These are phyloP conservation scores for Xerophyta viscosa DNA, from an alignment of 106 monocot species.

Conservation along the genomic window DNA sequence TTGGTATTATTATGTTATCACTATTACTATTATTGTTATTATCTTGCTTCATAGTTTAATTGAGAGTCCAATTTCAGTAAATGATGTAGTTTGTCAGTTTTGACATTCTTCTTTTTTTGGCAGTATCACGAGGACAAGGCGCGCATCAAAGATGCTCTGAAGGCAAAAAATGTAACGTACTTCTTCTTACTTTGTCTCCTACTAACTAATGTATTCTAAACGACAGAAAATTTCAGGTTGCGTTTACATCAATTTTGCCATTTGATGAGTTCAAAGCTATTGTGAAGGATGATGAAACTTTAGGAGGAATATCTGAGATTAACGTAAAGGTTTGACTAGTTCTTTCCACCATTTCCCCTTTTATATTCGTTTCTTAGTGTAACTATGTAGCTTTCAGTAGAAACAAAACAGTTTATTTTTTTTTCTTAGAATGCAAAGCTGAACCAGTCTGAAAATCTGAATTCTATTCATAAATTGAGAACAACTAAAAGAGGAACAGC, in stretches of 20 bases:
- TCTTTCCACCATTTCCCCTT: too few relatives aligned
- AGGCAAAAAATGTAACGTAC: slow-evolving; percentile 47
- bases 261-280: slow-evolving; percentile 65
- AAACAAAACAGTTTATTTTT: too few relatives aligned
- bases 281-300: slow-evolving; percentile 29
- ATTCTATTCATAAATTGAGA: too few relatives aligned
- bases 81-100: neutral
- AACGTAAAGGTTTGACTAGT: slow-evolving; percentile 98
- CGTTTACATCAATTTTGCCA: slow-evolving; percentile 50
- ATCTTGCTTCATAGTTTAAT: too few relatives aligned
- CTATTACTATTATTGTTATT: too few relatives aligned
- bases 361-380: too few relatives aligned
- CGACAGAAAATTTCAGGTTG: slow-evolving; percentile 37
- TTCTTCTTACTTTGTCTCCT: neutral
- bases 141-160: slow-evolving; percentile 70
- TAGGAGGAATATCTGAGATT: slow-evolving; percentile 63
- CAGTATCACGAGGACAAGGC: slow-evolving; percentile 91
- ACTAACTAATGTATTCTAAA: neutral
- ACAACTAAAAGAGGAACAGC: too few relatives aligned
- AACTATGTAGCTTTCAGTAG: too few relatives aligned
- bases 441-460: too few relatives aligned
- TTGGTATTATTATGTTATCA: too few relatives aligned
- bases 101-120: slow-evolving; percentile 13
- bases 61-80: too few relatives aligned
- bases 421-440: too few relatives aligned